Base-by-base conservation (phyloP, 164 flowering plant species). In the Paratinospora sagittata region DNA sequence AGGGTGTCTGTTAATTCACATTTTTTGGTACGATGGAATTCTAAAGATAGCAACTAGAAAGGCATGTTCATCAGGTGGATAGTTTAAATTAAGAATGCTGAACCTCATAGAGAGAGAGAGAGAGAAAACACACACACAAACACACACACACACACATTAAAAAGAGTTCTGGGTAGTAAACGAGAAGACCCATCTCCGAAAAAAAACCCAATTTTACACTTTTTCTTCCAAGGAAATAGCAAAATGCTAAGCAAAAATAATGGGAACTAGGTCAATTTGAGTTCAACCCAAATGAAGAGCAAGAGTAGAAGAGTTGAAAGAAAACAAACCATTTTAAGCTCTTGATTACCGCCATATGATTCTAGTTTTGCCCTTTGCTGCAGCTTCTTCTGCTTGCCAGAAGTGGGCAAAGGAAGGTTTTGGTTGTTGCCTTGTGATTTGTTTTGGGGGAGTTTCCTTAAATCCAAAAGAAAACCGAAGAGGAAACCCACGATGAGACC, bases 401-500 rank as follows among this genome's bases (percentile, higher is more conserved):
- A 65, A 60, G 43, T 45, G 19, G 70, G 41, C 2, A 68, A 60
- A 37, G 74, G 34, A 8, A 17, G 61, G 41, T 75, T 77, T 4
- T 30, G 2, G 43, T 47, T 75, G 41, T 52, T 75, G n/a, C 77
- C 67, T 17, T 74, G 76, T 0, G 73, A 2, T 3, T 12, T 52
- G 72, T 47, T 68, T 75, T 65, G 80, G 45, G 67, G 24, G 69
- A 81, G 83, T 47, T 78, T 85, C 14, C 89, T 67, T 10, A 92
- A 80, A 79, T 89, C 98, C 68, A 88, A 73, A 2, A 92, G 76
- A 45, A 86, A 73, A 70, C 98, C 98, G 39, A 81, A 72, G 71
- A 92, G 79, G 82, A 92, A 90, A 64, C 98, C 96, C 61, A 92
- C 82, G n/a, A 90, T 76, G 63, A 92, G 81, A 33, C 98, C 98